Conservation (phyloP, 495 filamentous ascomycete species). For the Penicillium coprophilum region DNA sequence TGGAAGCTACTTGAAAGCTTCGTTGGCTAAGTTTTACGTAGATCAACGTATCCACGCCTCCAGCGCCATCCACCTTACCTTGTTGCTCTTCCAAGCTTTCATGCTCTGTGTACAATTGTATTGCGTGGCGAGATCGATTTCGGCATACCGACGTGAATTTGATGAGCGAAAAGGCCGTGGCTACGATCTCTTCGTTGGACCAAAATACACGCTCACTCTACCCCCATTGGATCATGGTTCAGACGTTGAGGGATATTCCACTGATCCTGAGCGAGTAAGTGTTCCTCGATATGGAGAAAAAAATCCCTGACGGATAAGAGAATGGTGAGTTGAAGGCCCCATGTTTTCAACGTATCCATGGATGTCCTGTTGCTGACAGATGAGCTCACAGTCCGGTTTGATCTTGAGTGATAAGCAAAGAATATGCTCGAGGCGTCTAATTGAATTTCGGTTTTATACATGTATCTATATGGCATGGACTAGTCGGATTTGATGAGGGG, state of each 20-base stretch:
- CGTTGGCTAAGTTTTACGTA: neutral
- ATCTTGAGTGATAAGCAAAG: neutral
- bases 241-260: neutral
- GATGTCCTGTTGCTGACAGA: neutral
- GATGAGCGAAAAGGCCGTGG: neutral
- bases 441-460: neutral
- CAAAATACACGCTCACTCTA: neutral
- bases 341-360: neutral
- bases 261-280: neutral
- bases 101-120: neutral
- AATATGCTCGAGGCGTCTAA: neutral
- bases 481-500: neutral
- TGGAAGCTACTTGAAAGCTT: neutral
- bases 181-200: neutral
- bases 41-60: neutral
- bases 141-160: neutral
- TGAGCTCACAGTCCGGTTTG: neutral
- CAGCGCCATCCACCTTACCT: neutral
- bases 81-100: neutral
- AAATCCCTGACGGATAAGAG: too few relatives aligned
- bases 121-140: neutral
- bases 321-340: neutral
- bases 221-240: neutral
- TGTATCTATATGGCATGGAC: neutral
- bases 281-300: too few relatives aligned